Base-by-base conservation (phyloP, 1,139 yeast genomes). In the Pichia sp. region DNA sequence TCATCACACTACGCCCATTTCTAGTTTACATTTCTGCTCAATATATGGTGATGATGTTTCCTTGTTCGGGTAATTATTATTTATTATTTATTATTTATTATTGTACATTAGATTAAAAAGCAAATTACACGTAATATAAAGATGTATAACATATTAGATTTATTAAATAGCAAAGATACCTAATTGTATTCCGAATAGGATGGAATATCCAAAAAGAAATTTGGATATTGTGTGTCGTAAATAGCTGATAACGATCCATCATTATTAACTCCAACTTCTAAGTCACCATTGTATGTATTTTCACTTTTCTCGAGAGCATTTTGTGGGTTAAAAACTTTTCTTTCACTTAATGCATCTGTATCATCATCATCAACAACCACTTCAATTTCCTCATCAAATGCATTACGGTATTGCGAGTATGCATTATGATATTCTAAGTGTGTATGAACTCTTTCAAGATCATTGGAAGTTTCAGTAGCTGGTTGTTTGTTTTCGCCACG, bases 121-220 rank as follows among this genome's bases (percentile, higher is more conserved):
- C 16, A 18, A 34, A 18, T 34, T 34, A 16, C 18, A 20, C 15
- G 18, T 11, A 11, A 18, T 18, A 11, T 4, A 34, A 35, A 20
- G 12, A 35, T 8, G n/a, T n/a, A n/a, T n/a, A n/a, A n/a, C n/a
- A n/a, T n/a, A n/a, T n/a, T n/a, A n/a, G n/a, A n/a, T 6, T 30
- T 8, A 30, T 2, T 30, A n/a, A 30, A 20, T 35, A 35, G 16
- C 20, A 15, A 12, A 15, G 12, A 27, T 27, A 8, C 9, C 11
- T 16, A 32, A 35, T 36, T 11, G 23, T 36, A 25, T 4, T 53
- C 52, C 8, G 46, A 29, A 40, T 53, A 82, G 54, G 86, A 81
- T 20, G 96, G 96, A 59, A 89, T 80, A 47, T 88, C 95, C 50
- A 87, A 72, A 67, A 88, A 96, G 77, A 89, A 86, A 65, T 80